Base-by-base conservation (phyloP, 306 rosid species). In the Amphicarpaea edgeworthii region DNA sequence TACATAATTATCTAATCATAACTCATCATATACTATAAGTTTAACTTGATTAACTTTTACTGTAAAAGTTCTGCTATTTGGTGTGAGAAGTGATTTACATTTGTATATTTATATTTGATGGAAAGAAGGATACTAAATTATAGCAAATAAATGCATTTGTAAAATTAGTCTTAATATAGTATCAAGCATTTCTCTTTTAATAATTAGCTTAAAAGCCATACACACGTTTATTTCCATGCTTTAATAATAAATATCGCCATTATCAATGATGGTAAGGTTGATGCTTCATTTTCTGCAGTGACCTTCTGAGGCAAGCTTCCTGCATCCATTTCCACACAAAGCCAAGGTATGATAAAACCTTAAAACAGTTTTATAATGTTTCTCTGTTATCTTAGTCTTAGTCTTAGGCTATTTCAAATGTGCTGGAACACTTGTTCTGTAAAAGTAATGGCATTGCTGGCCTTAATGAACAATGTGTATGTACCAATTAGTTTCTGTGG, bases 231-330 rank as follows among this genome's bases (percentile, higher is more conserved):
- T n/a, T n/a, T n/a, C n/a, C n/a, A 8, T 2, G 21, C 8, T 16
- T 50, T 17, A 23, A 7, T 23, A 51, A 15, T 50, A 50, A 16
- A 51, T 17, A 26, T 19, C 26, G 19, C 12, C 7, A 8, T 54
- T 54, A 11, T 20, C 15, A 21, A 28, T 77, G 26, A 53, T 26
- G n/a, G n/a, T n/a, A n/a, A n/a, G 14, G 45, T 0, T 51, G 30
- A 23, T 45, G 17, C 65, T 50, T 61, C 47, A 62, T 79, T 63
- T 64, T 9, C 43, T 51, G 55, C 60, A 72, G 42, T 72, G 60
- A 17, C 61, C 42, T n/a, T 79, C 47, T 58, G 72, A 79, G 38
- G 16, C 57, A n/a, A 42, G 53, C 42, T 57, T 28, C 16, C 17
- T 19, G 53, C 42, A 57, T 19, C 16, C 17, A 20, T 3, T 23